Evolutionary conservation across 192 early-diverging fungal genomes (phyloP).

Genomic region (Coemansia sp.): DNA sequence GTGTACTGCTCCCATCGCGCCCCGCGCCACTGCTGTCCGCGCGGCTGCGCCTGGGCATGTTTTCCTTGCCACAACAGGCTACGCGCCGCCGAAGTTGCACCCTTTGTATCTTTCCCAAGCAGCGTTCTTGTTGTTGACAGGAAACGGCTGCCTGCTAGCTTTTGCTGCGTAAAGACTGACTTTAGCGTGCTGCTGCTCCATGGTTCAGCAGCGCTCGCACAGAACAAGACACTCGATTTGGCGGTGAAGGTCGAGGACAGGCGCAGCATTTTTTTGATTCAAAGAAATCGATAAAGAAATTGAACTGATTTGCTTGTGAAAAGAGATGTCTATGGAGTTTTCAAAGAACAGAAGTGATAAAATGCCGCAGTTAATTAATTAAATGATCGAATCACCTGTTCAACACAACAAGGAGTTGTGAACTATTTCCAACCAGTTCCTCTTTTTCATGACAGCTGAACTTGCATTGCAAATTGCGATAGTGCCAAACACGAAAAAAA

Average conservation of each 20-base stretch:
- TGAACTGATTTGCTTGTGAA: neutral
- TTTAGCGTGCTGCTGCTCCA: neutral
- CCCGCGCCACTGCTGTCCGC: conserved; percentile 40
- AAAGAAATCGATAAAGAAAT: neutral
- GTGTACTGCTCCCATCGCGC: conserved; percentile 49
- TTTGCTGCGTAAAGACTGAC: neutral
- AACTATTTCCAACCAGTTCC: too few species aligned
- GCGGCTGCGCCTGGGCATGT: neutral
- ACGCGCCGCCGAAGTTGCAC: neutral
- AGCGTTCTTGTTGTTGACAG: neutral
- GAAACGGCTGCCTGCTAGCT: neutral
- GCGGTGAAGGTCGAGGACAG: neutral
- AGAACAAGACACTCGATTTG: neutral
- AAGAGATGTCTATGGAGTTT: too few species aligned
- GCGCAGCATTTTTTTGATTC: neutral
- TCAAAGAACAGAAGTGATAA: neutral
- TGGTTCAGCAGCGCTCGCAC: neutral
- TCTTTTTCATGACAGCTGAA: too few species aligned
- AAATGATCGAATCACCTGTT: too few species aligned
- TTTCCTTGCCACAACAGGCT: neutral
- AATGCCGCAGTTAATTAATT: too few species aligned
- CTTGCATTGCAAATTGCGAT: neutral
- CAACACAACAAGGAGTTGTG: too few species aligned
- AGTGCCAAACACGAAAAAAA: neutral
- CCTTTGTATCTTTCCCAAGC: neutral